Evolutionary conservation across 2,329 filamentous ascomycete genomes (phyloP).

Genomic region (Sordariomycetes sp.): DNA sequence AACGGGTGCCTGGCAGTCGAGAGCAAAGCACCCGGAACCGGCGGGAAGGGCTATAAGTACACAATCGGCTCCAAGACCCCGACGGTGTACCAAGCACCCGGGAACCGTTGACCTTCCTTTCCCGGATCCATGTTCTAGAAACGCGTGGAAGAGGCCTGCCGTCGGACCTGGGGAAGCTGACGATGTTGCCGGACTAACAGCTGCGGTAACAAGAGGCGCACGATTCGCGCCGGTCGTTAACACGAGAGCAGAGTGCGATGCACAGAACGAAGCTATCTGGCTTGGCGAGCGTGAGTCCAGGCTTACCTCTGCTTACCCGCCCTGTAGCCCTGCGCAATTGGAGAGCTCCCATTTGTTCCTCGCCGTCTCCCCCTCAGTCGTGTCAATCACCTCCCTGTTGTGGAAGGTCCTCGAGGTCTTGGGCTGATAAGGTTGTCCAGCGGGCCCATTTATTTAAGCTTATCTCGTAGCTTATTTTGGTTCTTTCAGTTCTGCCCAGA

Average conservation of each 20-base stretch:
- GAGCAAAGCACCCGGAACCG: background rate
- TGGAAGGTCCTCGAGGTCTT: background rate
- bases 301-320: background rate
- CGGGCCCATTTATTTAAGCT: no score
- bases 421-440: constrained; percentile 1
- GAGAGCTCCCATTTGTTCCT: background rate
- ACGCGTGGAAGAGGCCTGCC: background rate
- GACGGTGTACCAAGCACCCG: background rate
- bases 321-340: background rate
- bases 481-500: no score
- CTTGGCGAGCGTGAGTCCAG: background rate
- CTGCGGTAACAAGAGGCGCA: no score
- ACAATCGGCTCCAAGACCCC: background rate
- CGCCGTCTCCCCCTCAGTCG: background rate
- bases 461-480: no score
- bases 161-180: background rate
- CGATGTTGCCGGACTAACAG: no score
- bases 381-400: background rate
- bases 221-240: background rate
- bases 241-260: background rate
- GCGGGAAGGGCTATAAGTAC: background rate
- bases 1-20: background rate
- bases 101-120: background rate
- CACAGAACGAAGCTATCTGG: background rate
- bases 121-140: background rate